Evolutionary conservation across 345 rosid species (phyloP).

Genomic region (Pugionium dolabratum): DNA sequence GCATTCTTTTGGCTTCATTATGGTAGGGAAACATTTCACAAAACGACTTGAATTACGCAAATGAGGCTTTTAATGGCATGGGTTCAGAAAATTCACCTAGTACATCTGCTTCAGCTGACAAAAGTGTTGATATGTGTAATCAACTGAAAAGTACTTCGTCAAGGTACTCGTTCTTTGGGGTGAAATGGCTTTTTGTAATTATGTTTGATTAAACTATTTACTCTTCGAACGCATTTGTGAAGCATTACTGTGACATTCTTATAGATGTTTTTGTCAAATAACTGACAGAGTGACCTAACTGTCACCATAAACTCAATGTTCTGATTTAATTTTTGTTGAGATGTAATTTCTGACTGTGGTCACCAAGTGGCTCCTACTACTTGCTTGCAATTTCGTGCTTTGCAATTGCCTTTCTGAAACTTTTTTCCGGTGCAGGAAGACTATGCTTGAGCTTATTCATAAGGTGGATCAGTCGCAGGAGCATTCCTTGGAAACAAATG

Average conservation of each 20-base stretch:
- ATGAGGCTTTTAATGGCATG: conserved; percentile 45
- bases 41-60: conserved; percentile 46
- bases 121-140: conserved; percentile 44
- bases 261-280: conserved; percentile 12
- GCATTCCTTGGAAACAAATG: conserved; percentile 44
- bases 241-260: conserved; percentile 7
- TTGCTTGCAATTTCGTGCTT: conserved; percentile 12
- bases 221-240: conserved; percentile 1
- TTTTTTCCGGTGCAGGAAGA: conserved; percentile 54
- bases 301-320: background rate
- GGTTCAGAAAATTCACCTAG: conserved; percentile 46
- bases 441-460: conserved; percentile 90
- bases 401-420: conserved; percentile 10
- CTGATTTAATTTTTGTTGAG: background rate
- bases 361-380: conserved; percentile 1
- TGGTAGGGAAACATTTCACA: conserved; percentile 48
- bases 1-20: conserved; percentile 24
- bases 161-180: conserved; percentile 51
- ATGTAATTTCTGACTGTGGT: conserved; percentile 4
- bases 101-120: conserved; percentile 46
- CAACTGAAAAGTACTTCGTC: conserved; percentile 48
- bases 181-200: background rate
- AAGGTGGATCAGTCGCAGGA: conserved; percentile 76
- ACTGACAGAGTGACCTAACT: conserved; percentile 13
- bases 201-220: background rate